Evolutionary conservation across 371 early-diverging fungal species (phyloP), one percentile per base, ranked within the genome.

Genomic region (Chytridiales sp.): DNA sequence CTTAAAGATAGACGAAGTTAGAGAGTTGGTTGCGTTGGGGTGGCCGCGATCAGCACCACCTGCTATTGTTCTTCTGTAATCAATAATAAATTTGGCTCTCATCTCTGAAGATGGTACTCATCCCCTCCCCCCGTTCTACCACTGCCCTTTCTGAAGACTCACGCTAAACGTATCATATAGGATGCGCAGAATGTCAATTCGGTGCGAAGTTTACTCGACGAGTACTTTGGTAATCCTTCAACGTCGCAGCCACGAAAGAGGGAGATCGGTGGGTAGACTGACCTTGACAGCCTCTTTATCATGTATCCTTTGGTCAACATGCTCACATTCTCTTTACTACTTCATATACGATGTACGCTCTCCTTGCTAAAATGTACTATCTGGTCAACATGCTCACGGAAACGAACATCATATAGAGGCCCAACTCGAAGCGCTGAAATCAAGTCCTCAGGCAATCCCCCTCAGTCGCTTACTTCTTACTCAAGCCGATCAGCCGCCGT

Each of bases 261-360:
- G 36, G 51, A 51, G 17, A 6, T 51, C 8, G 51, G 51, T 51
- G 51, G 38, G 51, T 48, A n/a, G 8, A 11, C 11, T n/a, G n/a
- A n/a, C n/a, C n/a, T n/a, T n/a, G n/a, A n/a, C n/a, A n/a, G n/a
- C n/a, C n/a, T n/a, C n/a, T n/a, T n/a, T n/a, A n/a, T n/a, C n/a
- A n/a, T n/a, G n/a, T n/a, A n/a, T n/a, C n/a, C n/a, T n/a, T n/a
- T n/a, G n/a, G n/a, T n/a, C n/a, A n/a, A n/a, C n/a, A n/a, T n/a
- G n/a, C n/a, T n/a, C n/a, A n/a, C n/a, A n/a, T n/a, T n/a, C n/a
- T n/a, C n/a, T n/a, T n/a, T n/a, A n/a, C n/a, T n/a, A n/a, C n/a
- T n/a, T n/a, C n/a, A n/a, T n/a, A n/a, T n/a, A n/a, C n/a, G n/a
- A n/a, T n/a, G n/a, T n/a, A n/a, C n/a, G n/a, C n/a, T n/a, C n/a